Evolutionary conservation across 805 yeast genomes (phyloP).

Genomic region (Torulaspora quercuum): DNA sequence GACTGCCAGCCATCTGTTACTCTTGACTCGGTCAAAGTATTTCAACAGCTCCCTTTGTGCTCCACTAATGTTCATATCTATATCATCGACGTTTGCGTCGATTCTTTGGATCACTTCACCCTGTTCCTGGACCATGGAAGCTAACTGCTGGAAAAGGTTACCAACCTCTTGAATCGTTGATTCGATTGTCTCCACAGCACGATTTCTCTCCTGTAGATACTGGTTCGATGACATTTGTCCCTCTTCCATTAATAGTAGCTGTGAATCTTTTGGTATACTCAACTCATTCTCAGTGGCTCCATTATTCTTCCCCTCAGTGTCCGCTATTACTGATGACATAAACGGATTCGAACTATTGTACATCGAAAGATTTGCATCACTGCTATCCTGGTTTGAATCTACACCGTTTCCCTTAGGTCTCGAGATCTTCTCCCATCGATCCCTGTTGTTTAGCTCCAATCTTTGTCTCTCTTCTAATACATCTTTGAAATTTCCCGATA

Average conservation of each 20-base stretch:
- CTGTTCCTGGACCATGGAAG: slow-evolving; percentile 97
- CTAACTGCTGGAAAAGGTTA: slow-evolving; percentile 85
- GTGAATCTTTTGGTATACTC: slow-evolving; percentile 83
- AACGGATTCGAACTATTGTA: slow-evolving; percentile 42
- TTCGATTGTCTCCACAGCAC: slow-evolving; percentile 95
- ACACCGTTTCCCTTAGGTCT: slow-evolving; percentile 13
- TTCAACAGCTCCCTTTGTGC: slow-evolving; percentile 92
- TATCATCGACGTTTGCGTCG: slow-evolving; percentile 92
- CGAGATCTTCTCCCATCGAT: slow-evolving; percentile 80
- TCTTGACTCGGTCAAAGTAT: slow-evolving; percentile 81
- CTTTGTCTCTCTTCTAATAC: slow-evolving; percentile 87
- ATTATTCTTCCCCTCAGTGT: slow-evolving; percentile 15
- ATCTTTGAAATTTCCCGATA: slow-evolving; percentile 84
- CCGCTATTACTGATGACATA: slow-evolving; percentile 34
- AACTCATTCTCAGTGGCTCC: slow-evolving; percentile 38
- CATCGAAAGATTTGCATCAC: slow-evolving; percentile 12
- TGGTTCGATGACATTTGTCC: slow-evolving; percentile 53
- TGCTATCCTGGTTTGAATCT: slow-evolving; percentile 3
- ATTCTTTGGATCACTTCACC: slow-evolving; percentile 94
- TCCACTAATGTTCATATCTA: slow-evolving; percentile 81
- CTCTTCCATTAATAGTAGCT: slow-evolving; percentile 77
- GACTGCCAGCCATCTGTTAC: slow-evolving; percentile 87
- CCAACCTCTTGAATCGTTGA: slow-evolving; percentile 97
- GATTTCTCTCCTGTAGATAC: slow-evolving; percentile 76
- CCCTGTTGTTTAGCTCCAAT: slow-evolving; percentile 73